These are phyloP conservation scores for Apiospora hydei DNA, from an alignment of 2,329 filamentous ascomycete species.

Conservation along the genomic window DNA sequence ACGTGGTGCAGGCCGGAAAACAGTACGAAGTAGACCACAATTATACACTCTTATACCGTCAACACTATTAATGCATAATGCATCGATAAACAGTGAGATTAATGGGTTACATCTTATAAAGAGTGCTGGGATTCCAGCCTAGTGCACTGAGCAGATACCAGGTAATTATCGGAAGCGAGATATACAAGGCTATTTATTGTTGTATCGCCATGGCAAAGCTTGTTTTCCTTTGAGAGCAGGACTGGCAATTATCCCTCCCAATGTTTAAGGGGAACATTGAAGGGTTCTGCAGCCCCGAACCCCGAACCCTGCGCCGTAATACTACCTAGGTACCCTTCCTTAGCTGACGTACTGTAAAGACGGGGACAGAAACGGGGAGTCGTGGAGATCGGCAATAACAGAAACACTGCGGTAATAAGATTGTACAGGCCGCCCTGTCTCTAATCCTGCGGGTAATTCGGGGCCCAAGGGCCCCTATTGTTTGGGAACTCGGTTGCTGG, in stretches of 20 bases:
- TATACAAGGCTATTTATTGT: not conserved
- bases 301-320: not conserved
- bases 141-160: not conserved
- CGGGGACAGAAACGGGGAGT: slow-evolving; percentile 12
- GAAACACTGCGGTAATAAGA: slow-evolving; percentile 6
- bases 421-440: slow-evolving; percentile 7
- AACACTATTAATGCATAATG: too few species aligned
- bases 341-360: slow-evolving; percentile 7
- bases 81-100: not conserved
- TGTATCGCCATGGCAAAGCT: not conserved
- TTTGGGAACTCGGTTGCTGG: not conserved
- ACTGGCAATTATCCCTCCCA: not conserved
- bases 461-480: not conserved
- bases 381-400: slow-evolving; percentile 15
- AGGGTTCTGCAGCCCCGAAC: not conserved
- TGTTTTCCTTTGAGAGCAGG: not conserved
- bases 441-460: not conserved
- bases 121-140: not conserved
- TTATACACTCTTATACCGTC: not conserved
- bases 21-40: not conserved
- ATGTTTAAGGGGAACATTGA: not conserved
- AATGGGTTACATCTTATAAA: not conserved
- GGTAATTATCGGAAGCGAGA: not conserved
- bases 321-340: not conserved
- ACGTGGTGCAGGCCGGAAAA: too few species aligned